Evolutionary conservation across 1,139 yeast genomes (phyloP), one percentile per base, ranked within the genome.

Genomic region (Suhomyces bokatorum): DNA sequence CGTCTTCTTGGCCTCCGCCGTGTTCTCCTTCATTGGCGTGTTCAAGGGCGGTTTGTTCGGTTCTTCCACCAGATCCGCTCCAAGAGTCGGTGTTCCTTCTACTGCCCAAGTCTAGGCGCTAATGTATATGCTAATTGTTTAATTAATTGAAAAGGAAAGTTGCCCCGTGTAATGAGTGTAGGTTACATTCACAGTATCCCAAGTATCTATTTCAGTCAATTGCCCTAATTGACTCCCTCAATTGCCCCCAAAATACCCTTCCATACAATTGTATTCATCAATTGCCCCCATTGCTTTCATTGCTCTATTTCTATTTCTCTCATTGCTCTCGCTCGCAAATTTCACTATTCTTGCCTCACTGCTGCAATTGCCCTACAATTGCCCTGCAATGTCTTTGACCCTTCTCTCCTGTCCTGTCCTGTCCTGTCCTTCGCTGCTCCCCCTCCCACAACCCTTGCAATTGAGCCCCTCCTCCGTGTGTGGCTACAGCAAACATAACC

Each of bases 41-140:
- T 43, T 77, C 61, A 74, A 76, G 67, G 85, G 88, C 58, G 97
- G 97, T 53, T 80, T 87, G 59, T 85, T 89, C 62, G 85, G 91
- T 52, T 59, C 78, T 46, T 62, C 79, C 49, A 76, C 85, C 54
- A 83, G 85, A 70, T 48, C 66, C 34, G 69, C 79, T 50, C 78
- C 85, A 55, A 83, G 86, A 71, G 85, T 87, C 49, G 96, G 96
- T 63, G 87, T 87, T 47, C 96, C 96, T 71, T 81, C 95, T 61
- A 83, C 86, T 79, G 80, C 95, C 49, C 93, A 86, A 75, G 95
- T 86, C 63, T 84, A 76, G 36, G 36, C 36, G 15, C 22, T 20
- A 34, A 20, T 34, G 36, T 34, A 34, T 34, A 34, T 34, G 36
- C 36, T 34, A 34, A 34, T 34, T 34, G 36, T 34, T 34, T 34